phyloP scores from a whole-genome alignment of 2,329 filamentous ascomycete genomes.

The Microcyclospora pomicola region DNA sequence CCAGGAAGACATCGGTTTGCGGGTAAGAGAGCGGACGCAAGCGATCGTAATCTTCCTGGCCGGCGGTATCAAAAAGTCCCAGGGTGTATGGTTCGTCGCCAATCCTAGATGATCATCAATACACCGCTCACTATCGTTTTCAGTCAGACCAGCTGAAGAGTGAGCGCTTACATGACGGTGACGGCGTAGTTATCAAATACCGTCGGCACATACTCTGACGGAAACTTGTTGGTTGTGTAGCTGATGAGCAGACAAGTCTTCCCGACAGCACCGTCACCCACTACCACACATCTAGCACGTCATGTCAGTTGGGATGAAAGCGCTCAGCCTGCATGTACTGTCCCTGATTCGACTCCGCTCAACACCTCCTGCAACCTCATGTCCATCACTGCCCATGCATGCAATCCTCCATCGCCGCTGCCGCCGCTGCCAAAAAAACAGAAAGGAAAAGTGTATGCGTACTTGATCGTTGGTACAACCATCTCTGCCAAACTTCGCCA shows the following conservation, averaged over 20 bases:
- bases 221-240: conserved; percentile 99
- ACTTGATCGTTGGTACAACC: conserved; percentile 54
- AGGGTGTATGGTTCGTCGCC: conserved; percentile 97
- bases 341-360: too few species aligned
- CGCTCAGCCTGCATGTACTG: too few species aligned
- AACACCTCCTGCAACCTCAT: too few species aligned
- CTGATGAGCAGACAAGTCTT: conserved; percentile 98
- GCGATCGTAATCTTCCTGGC: conserved; percentile 98
- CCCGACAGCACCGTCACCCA: conserved; percentile 97
- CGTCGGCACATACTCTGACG: conserved; percentile 97
- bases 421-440: conserved; percentile 1
- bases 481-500: conserved; percentile 23
- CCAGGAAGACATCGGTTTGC: conserved; percentile 95
- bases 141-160: too few species aligned
- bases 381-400: not conserved
- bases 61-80: conserved; percentile 93
- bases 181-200: conserved; percentile 99
- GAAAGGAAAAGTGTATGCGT: conserved; percentile 15
- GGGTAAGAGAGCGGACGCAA: conserved; percentile 93
- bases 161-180: conserved; percentile 60
- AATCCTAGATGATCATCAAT: conserved; percentile 50
- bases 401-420: not conserved
- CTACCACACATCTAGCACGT: conserved; percentile 73
- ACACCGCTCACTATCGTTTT: too few species aligned
- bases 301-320: too few species aligned